phyloP scores from a whole-genome alignment of 164 flowering plant genomes.

The Sextonia rubra region DNA sequence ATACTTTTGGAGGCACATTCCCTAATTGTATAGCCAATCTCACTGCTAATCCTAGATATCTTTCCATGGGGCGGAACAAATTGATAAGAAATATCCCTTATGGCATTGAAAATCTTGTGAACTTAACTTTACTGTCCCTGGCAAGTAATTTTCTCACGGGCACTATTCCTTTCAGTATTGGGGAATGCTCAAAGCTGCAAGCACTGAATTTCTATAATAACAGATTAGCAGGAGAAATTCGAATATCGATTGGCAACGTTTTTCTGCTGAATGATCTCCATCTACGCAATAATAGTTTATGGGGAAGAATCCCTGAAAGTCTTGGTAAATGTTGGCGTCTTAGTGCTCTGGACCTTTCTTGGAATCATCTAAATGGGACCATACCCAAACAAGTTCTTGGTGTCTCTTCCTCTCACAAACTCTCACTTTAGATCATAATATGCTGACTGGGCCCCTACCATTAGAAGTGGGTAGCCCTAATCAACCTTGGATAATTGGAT shows the following conservation, averaged over 20 bases:
- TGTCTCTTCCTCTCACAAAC: conserved; percentile 4
- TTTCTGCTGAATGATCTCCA: neutral
- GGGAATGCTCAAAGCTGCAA: neutral
- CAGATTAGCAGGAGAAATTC: neutral
- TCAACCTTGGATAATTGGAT: conserved; percentile 4
- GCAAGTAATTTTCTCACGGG: neutral
- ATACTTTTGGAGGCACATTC: neutral
- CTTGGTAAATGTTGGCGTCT: neutral
- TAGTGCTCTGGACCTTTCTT: neutral
- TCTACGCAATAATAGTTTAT: neutral
- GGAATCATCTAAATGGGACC: neutral
- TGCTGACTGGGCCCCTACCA: conserved; percentile 38
- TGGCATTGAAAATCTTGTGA: neutral
- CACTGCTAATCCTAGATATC: neutral
- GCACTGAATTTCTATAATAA: neutral
- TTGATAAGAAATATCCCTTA: neutral
- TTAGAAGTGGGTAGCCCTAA: conserved; percentile 23
- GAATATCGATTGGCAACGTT: neutral
- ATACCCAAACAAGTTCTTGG: conserved; percentile 28
- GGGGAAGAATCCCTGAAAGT: conserved; percentile 1
- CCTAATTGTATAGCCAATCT: neutral
- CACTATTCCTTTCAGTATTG: neutral
- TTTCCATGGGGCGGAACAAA: neutral
- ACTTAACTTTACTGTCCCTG: neutral
- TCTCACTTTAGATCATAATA: conserved; percentile 35